Conservation (phyloP, 768 basidiomycete species). For the Antrodiella citrinella region DNA sequence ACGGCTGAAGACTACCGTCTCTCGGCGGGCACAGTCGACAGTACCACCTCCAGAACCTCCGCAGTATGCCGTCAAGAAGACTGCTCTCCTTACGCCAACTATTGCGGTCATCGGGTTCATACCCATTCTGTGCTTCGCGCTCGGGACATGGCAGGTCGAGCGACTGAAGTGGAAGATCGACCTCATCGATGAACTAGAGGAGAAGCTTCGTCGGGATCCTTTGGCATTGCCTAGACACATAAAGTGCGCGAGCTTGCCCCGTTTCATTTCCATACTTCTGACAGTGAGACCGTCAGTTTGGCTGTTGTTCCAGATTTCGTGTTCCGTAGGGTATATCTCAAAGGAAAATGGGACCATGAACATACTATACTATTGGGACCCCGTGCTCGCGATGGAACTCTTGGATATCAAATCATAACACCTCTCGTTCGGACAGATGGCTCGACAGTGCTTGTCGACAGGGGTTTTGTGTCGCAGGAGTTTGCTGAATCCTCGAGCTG, state of each 20-base stretch:
- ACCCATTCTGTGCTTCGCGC: slow-evolving; percentile 81
- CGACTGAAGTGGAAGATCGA: slow-evolving; percentile 92
- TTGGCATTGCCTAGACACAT: slow-evolving; percentile 74
- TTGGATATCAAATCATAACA: slow-evolving; percentile 83
- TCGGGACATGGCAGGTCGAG: slow-evolving; percentile 92
- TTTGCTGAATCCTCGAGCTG: slow-evolving; percentile 31
- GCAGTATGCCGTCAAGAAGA: slow-evolving; percentile 47
- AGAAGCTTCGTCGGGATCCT: slow-evolving; percentile 75
- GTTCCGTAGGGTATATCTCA: slow-evolving; percentile 76
- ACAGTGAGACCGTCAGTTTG: slow-evolving; percentile 34
- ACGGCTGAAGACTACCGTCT: not conserved
- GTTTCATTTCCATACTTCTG: slow-evolving; percentile 2
- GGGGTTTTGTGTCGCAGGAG: slow-evolving; percentile 76
- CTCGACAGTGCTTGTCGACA: slow-evolving; percentile 83
- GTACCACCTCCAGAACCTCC: not conserved
- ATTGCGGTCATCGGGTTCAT: slow-evolving; percentile 75
- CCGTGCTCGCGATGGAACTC: slow-evolving; percentile 78
- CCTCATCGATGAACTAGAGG: slow-evolving; percentile 88
- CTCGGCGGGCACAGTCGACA: slow-evolving; percentile 26
- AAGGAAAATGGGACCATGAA: slow-evolving; percentile 71
- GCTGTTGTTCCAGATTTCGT: slow-evolving; percentile 80
- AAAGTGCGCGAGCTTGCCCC: slow-evolving; percentile 51
- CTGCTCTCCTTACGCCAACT: slow-evolving; percentile 59
- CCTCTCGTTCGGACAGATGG: slow-evolving; percentile 76
- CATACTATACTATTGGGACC: slow-evolving; percentile 80